Conservation (phyloP, 352 stramenopile species). For the Phytophthora cactorum region DNA sequence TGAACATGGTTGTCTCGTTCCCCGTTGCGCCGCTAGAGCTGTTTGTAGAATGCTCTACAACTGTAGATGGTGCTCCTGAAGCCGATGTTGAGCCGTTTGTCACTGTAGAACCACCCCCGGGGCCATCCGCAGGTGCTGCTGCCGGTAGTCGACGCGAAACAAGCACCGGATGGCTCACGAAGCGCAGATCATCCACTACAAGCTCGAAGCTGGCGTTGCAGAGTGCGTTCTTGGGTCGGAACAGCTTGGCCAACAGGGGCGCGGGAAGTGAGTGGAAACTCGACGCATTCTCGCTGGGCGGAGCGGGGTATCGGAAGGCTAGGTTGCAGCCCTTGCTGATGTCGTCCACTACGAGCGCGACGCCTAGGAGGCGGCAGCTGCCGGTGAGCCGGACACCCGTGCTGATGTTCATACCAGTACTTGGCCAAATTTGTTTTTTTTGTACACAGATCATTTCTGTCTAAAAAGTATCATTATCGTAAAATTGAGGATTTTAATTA, state of each 20-base stretch:
- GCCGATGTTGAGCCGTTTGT: slow-evolving; percentile 15
- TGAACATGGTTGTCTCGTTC: slow-evolving; percentile 89
- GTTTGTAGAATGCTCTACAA: slow-evolving; percentile 25
- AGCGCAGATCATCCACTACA: slow-evolving; percentile 86
- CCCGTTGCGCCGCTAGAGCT: slow-evolving; percentile 12
- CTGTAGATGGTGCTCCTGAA: slow-evolving; percentile 14
- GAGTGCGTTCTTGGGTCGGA: slow-evolving; percentile 88
- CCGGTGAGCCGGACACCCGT: not conserved
- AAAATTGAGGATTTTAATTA: too few species aligned
- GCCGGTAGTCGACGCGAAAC: slow-evolving; percentile 48
- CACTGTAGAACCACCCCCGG: slow-evolving; percentile 3
- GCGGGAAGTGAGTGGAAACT: slow-evolving; percentile 82
- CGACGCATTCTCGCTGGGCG: slow-evolving; percentile 57
- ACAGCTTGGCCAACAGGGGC: slow-evolving; percentile 85
- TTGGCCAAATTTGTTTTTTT: too few species aligned
- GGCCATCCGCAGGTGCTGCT: slow-evolving; percentile 19
- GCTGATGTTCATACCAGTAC: not conserved
- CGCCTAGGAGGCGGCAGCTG: slow-evolving; percentile 56
- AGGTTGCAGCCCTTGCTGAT: slow-evolving; percentile 90
- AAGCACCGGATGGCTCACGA: slow-evolving; percentile 88
- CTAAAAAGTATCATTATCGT: too few species aligned
- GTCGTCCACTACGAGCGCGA: slow-evolving; percentile 89
- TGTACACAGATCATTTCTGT: too few species aligned
- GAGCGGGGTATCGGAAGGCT: slow-evolving; percentile 83
- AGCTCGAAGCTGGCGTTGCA: slow-evolving; percentile 90